phyloP scores from a whole-genome alignment of 2,329 filamentous ascomycete species.

The Penicillium sp. region DNA sequence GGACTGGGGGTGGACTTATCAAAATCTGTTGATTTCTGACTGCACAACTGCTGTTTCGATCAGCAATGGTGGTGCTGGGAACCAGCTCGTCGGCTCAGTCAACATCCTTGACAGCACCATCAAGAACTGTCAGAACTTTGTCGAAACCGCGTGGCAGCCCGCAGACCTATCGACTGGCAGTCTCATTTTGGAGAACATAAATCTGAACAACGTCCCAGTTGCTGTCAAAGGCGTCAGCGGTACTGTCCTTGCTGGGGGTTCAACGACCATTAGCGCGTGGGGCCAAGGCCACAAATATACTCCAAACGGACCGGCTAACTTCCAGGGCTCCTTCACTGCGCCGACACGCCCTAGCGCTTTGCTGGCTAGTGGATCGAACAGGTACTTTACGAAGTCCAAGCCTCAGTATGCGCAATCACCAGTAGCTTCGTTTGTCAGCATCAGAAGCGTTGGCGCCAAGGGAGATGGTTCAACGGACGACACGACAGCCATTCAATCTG shows the following conservation, averaged over 20 bases:
- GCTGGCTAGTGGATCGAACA: slow-evolving; percentile 40
- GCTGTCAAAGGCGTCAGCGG: slow-evolving; percentile 43
- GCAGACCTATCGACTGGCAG: slow-evolving; percentile 48
- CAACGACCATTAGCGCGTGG: slow-evolving; percentile 41
- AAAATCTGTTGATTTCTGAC: slow-evolving; percentile 52
- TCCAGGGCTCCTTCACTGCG: slow-evolving; percentile 46
- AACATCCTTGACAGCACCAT: slow-evolving; percentile 58
- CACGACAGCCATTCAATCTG: slow-evolving; percentile 57
- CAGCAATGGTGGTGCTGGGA: slow-evolving; percentile 39
- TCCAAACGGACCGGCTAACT: slow-evolving; percentile 44
- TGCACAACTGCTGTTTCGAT: slow-evolving; percentile 55
- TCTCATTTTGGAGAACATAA: slow-evolving; percentile 56
- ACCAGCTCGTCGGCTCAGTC: slow-evolving; percentile 54
- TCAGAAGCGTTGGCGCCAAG: slow-evolving; percentile 43
- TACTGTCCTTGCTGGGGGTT: slow-evolving; percentile 39
- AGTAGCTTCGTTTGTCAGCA: slow-evolving; percentile 44
- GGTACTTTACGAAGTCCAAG: slow-evolving; percentile 51
- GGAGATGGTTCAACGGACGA: slow-evolving; percentile 61
- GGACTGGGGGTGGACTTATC: slow-evolving; percentile 61
- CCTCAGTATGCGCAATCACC: slow-evolving; percentile 51
- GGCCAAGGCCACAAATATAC: slow-evolving; percentile 47
- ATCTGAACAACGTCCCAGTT: slow-evolving; percentile 49
- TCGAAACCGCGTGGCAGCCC: slow-evolving; percentile 47
- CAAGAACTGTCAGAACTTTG: slow-evolving; percentile 49
- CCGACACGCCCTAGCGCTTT: slow-evolving; percentile 46